These are phyloP conservation scores for Phaeosphaeriaceae sp. DNA, from an alignment of 2,329 filamentous ascomycete genomes.

Conservation along the genomic window DNA sequence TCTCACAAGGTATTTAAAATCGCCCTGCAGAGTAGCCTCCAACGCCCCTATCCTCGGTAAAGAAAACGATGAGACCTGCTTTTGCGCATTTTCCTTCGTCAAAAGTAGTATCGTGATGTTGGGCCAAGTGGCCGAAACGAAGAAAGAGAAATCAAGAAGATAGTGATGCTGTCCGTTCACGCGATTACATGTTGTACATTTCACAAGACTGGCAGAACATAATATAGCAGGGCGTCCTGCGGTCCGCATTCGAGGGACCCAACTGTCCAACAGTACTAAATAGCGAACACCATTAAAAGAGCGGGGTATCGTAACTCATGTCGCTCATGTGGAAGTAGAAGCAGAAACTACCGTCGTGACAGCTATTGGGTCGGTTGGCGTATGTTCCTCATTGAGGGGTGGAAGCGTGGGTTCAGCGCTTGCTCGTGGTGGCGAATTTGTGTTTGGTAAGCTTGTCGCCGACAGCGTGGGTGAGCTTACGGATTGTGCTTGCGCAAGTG, in stretches of 20 bases:
- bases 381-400: slow-evolving; percentile 35
- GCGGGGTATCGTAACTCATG: slow-evolving; percentile 33
- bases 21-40: slow-evolving; percentile 7
- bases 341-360: slow-evolving; percentile 15
- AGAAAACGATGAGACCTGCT: neutral
- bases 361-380: slow-evolving; percentile 17
- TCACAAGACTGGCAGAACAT: slow-evolving; percentile 19
- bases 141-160: slow-evolving; percentile 12
- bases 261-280: slow-evolving; percentile 11
- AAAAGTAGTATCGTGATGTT: slow-evolving; percentile 11
- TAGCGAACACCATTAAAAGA: slow-evolving; percentile 20
- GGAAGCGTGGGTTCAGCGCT: slow-evolving; percentile 32
- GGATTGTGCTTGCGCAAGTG: slow-evolving; percentile 30
- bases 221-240: slow-evolving; percentile 26
- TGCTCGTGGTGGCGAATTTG: slow-evolving; percentile 36
- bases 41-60: neutral
- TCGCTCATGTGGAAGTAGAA: slow-evolving; percentile 33
- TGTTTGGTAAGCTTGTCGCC: slow-evolving; percentile 37
- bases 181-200: slow-evolving; percentile 47
- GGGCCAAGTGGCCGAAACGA: slow-evolving; percentile 10
- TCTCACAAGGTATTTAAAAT: slow-evolving; percentile 2
- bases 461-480: slow-evolving; percentile 43
- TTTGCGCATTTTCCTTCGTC: slow-evolving; percentile 7
- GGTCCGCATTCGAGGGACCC: slow-evolving; percentile 17
- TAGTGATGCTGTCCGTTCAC: slow-evolving; percentile 9